phyloP scores from a whole-genome alignment of 495 filamentous ascomycete species.

The Penicillium canescens region DNA sequence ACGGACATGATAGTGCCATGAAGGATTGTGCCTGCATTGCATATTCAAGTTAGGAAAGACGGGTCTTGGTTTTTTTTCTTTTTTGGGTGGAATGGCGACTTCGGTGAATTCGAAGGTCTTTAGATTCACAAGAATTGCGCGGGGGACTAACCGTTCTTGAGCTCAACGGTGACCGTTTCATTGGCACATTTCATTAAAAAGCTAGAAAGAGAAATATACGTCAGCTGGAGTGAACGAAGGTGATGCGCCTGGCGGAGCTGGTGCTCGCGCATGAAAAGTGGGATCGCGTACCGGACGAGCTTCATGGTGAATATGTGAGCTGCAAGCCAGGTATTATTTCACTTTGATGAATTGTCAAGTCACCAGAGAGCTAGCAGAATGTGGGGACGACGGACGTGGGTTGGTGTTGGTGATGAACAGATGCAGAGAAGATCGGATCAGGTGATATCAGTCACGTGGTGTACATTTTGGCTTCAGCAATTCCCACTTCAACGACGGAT shows the following conservation, averaged over 20 bases:
- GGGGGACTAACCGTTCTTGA: slow-evolving; percentile 83
- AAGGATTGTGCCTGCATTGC: slow-evolving; percentile 75
- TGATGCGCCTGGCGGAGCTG: slow-evolving; percentile 14
- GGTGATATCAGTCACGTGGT: slow-evolving; percentile 5
- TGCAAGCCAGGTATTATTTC: neutral
- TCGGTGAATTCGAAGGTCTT: neutral
- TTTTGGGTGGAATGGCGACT: neutral
- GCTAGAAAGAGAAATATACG: slow-evolving; percentile 46
- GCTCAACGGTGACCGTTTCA: slow-evolving; percentile 94
- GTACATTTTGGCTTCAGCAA: neutral
- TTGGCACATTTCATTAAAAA: slow-evolving; percentile 99
- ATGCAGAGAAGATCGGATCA: slow-evolving; percentile 7
- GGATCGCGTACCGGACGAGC: slow-evolving; percentile 85
- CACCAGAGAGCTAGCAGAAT: neutral
- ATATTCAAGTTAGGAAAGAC: neutral
- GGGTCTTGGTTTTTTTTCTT: slow-evolving; percentile 12
- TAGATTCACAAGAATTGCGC: neutral
- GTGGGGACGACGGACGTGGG: slow-evolving; percentile 5
- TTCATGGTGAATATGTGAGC: slow-evolving; percentile 68
- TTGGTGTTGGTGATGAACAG: slow-evolving; percentile 9
- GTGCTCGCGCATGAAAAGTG: neutral
- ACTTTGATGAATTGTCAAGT: neutral
- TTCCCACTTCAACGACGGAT: too few species aligned
- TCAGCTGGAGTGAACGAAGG: slow-evolving; percentile 9
- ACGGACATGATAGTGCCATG: slow-evolving; percentile 95